A percentile compares a stretch with the other conserved stretches of the same genome.
phyloP scores from a whole-genome alignment of 345 rosid species.

The Camelina hispida region DNA sequence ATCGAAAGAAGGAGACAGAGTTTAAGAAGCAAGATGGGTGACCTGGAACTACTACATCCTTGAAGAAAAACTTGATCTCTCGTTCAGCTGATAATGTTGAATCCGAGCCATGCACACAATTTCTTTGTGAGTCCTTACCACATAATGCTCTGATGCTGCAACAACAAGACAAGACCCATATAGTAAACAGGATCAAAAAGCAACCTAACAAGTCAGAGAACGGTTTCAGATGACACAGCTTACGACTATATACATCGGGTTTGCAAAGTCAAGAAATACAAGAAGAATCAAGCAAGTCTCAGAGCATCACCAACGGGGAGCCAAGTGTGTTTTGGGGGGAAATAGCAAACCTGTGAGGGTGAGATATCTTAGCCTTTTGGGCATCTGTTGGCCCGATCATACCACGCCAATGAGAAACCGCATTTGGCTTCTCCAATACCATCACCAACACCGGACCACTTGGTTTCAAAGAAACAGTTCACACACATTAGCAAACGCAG shows the following conservation, averaged over 20 bases:
- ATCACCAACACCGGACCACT: conserved; percentile 83
- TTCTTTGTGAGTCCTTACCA: conserved; percentile 65
- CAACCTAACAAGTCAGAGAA: conserved; percentile 6
- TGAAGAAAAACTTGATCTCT: conserved; percentile 80
- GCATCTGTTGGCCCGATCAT: conserved; percentile 90
- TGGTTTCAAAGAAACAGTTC: conserved; percentile 31
- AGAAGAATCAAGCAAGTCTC: background rate
- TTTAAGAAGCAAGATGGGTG: background rate
- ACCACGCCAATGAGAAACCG: conserved; percentile 79
- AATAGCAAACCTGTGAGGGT: conserved; percentile 63
- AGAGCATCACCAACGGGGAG: background rate
- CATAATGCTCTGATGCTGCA: conserved; percentile 81
- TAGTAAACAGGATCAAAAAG: background rate
- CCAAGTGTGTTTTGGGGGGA: background rate
- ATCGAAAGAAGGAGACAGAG: background rate
- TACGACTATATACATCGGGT: background rate
- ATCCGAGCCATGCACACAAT: conserved; percentile 90
- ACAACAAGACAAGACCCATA: background rate
- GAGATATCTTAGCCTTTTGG: conserved; percentile 65
- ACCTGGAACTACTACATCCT: conserved; percentile 55
- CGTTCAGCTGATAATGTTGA: conserved; percentile 74
- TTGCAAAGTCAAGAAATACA: background rate
- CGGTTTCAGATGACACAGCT: background rate
- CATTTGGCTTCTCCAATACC: conserved; percentile 81
- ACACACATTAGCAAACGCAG: background rate